Base-by-base conservation (phyloP, 2,329 filamentous ascomycete species). In the Parascedosporium putredinis region DNA sequence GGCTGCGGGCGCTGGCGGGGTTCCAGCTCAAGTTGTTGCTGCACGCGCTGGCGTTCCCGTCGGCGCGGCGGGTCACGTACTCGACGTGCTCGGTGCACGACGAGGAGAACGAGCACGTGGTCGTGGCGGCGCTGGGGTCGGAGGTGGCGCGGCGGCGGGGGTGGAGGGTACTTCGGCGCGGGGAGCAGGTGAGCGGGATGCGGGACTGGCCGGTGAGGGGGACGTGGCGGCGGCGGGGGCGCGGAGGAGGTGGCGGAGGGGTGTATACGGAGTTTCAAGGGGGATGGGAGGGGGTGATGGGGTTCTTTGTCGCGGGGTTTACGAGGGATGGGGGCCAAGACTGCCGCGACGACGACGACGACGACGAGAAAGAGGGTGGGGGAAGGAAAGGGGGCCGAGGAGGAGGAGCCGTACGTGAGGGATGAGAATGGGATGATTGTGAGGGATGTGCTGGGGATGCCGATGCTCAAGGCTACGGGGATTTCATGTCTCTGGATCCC, bases 291-390 rank as follows among this genome's bases (percentile, higher is more conserved):
- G 54, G 88, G 89, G 86, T 90, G 1, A 95, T 96, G 78, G 91
- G 93, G 0, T 97, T 98, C 66, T 98, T 98, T 58, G 86, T 96
- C 18, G 88, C 81, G n/a, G 88, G 77, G 0, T 95, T 98, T 65
- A 76, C 88, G 3, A 61, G 64, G 36, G 51, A 53, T n/a, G 56
- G 40, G n/a, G n/a, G n/a, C n/a, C n/a, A n/a, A n/a, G n/a, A n/a
- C n/a, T n/a, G n/a, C n/a, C n/a, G n/a, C n/a, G n/a, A n/a, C n/a
- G n/a, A n/a, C n/a, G n/a, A n/a, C n/a, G n/a, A n/a, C 7, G 52
- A 34, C 36, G 52, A 55, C 29, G 60, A 58, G 23, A 51, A 47
- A 12, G 48, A 54, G 22, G 45, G 20, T 31, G 27, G 12, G 9
- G 18, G 6, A 12, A 22, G 9, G 36, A 22, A 22, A 12, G 36